Evolutionary conservation across 2,329 filamentous ascomycete species (phyloP), one percentile per base, ranked within the genome.

Genomic region (Furcasterigmium sp.): DNA sequence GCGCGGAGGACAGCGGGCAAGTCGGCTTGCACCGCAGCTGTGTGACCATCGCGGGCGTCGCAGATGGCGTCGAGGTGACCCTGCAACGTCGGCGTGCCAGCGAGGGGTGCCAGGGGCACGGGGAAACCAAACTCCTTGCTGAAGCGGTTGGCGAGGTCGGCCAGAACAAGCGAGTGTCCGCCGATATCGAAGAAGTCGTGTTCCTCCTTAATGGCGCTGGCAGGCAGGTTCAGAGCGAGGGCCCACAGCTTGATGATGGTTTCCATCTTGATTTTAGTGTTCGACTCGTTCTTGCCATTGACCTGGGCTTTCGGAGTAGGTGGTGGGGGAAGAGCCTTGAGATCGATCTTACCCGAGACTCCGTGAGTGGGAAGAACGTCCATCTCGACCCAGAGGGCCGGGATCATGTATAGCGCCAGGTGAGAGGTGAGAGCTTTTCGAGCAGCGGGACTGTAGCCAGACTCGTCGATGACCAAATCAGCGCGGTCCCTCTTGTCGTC

Each of bases 361-460:
- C 79, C 81, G 52, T 89, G 82, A 0, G 85, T 90, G 0, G 87
- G 87, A 5, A 91, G 64, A 47, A 76, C 74, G 3, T 84, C 76
- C 25, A 91, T 63, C 54, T 85, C 78, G 29, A 91, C 81, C 87
- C 87, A 91, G 3, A 90, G 62, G 1, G 84, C 74, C 0, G 87
- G 87, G 42, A 91, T 84, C 87, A 91, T 91, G 62, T 91, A 91
- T 48, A 87, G 85, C 2, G 87, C 87, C 23, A 91, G 72, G 49
- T 81, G 80, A 14, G 75, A 68, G 1, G 81, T 73, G 3, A 91
- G 71, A 14, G 75, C 74, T 43, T 80, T 77, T 37, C 87, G 76
- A 3, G 85, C 80, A 6, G 74, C 73, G 1, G 85, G 80, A 51
- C 85, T 89, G 60, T 86, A 83, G 5, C 84, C 85, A 21, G 80